Evolutionary conservation across 73 alveolate species (phyloP).

Genomic region (Paramecium sexaurelia): DNA sequence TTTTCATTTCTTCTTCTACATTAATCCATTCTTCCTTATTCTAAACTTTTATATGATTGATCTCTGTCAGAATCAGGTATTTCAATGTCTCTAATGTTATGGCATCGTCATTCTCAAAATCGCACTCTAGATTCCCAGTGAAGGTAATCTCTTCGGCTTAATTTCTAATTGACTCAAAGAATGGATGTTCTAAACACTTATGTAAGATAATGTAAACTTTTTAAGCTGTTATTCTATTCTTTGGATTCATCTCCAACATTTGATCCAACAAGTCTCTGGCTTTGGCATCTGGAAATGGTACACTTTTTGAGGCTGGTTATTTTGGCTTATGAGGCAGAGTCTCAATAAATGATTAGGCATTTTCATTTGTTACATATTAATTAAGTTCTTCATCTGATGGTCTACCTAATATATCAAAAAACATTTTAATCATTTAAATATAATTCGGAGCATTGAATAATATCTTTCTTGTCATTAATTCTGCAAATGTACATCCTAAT

Average conservation of each 20-base stretch:
- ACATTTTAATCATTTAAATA: slow-evolving; percentile 73
- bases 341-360: slow-evolving; percentile 55
- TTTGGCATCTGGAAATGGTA: slow-evolving; percentile 31
- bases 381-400: slow-evolving; percentile 64
- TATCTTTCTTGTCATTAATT: slow-evolving; percentile 72
- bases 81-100: slow-evolving; percentile 50
- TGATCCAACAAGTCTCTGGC: slow-evolving; percentile 58
- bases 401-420: slow-evolving; percentile 64
- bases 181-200: slow-evolving; percentile 60
- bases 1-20: background rate
- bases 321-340: slow-evolving; percentile 61
- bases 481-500: slow-evolving; percentile 88
- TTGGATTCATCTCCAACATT: slow-evolving; percentile 63
- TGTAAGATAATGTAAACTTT: slow-evolving; percentile 54
- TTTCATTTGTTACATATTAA: slow-evolving; percentile 40
- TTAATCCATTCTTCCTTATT: slow-evolving; percentile 13
- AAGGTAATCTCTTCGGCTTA: slow-evolving; percentile 40
- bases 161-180: slow-evolving; percentile 57
- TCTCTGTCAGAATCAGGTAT: slow-evolving; percentile 2
- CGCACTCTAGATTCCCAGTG: slow-evolving; percentile 42
- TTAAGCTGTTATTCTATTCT: slow-evolving; percentile 63
- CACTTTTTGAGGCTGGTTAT: slow-evolving; percentile 18
- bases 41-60: slow-evolving; percentile 10
- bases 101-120: slow-evolving; percentile 56
- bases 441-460: slow-evolving; percentile 78